These are phyloP conservation scores for Meira miltonrushii DNA, from an alignment of 1,284 basidiomycete species.

Conservation along the genomic window DNA sequence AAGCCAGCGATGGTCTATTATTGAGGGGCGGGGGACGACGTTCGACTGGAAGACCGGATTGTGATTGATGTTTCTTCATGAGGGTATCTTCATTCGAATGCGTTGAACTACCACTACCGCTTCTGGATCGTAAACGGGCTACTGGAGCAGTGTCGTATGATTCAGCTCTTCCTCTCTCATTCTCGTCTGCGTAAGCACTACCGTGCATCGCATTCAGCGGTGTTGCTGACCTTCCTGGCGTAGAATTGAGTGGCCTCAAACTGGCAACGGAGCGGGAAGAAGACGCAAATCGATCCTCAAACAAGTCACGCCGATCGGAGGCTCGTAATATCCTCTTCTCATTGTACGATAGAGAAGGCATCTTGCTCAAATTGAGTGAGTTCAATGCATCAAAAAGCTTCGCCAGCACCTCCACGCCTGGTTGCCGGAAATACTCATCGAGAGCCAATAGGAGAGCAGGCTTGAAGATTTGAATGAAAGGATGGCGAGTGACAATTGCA, in stretches of 20 bases:
- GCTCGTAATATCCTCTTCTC: conserved; percentile 85
- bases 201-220: too few relatives aligned
- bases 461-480: conserved; percentile 98
- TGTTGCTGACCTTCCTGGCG: neutral
- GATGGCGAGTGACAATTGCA: conserved; percentile 89
- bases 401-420: conserved; percentile 78
- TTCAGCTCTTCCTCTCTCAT: neutral
- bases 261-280: neutral
- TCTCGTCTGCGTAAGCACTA: too few relatives aligned
- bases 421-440: conserved; percentile 86
- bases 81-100: neutral
- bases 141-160: neutral
- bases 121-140: neutral
- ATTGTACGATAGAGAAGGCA: conserved; percentile 69
- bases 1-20: conserved; percentile 54
- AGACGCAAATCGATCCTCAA: conserved; percentile 63
- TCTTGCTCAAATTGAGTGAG: conserved; percentile 74
- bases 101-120: conserved; percentile 1
- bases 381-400: conserved; percentile 89
- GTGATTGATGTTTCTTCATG: neutral
- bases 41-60: neutral
- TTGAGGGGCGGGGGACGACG: conserved; percentile 1
- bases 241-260: neutral
- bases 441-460: conserved; percentile 87
- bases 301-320: conserved; percentile 84